A percentile compares a stretch with the other conserved stretches of the same genome.
phyloP scores from a whole-genome alignment of 306 rosid genomes.

The Vicia villosa region DNA sequence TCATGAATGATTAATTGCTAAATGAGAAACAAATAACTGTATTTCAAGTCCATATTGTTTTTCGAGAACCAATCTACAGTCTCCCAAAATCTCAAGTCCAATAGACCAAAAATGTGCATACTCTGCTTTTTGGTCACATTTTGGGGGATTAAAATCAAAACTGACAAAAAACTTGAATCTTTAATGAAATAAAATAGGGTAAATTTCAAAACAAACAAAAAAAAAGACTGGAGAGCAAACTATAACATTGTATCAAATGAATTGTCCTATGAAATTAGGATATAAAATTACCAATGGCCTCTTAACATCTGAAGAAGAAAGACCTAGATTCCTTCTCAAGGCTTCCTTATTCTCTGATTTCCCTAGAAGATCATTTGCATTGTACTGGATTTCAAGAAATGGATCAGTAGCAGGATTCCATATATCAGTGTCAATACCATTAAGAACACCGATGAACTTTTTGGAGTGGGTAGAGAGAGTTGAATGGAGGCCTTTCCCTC shows the following conservation, averaged over 20 bases:
- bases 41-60: constrained; percentile 13
- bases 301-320: constrained; percentile 64
- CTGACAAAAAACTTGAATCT: constrained; percentile 16
- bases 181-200: constrained; percentile 8
- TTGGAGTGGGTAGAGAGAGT: constrained; percentile 76
- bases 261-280: constrained; percentile 33
- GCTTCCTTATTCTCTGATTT: constrained; percentile 85
- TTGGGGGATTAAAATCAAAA: constrained; percentile 6
- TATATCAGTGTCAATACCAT: constrained; percentile 89
- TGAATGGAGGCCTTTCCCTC: constrained; percentile 88
- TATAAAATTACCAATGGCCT: constrained; percentile 78
- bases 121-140: neutral
- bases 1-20: constrained; percentile 19
- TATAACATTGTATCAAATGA: constrained; percentile 23
- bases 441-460: constrained; percentile 86
- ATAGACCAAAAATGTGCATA: neutral
- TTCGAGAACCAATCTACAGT: neutral
- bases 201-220: neutral
- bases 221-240: constrained; percentile 2
- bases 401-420: constrained; percentile 90
- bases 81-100: constrained; percentile 5
- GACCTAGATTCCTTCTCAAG: constrained; percentile 69
- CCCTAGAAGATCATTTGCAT: constrained; percentile 78
- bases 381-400: constrained; percentile 78
- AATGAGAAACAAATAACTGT: constrained; percentile 26